Evolutionary conservation across 2,329 filamentous ascomycete species (phyloP).

Genomic region (Diaporthe eres): DNA sequence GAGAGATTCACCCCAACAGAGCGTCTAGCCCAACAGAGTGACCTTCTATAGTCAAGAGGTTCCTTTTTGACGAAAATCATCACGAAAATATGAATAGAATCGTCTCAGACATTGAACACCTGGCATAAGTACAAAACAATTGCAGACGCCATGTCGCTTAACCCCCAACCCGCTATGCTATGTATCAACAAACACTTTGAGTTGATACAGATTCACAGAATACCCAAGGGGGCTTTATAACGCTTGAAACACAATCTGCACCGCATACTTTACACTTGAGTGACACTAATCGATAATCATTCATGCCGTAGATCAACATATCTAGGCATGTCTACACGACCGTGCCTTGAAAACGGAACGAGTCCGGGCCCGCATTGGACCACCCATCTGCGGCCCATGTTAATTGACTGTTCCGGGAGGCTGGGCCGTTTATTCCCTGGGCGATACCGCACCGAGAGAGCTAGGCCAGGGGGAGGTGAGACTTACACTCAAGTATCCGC

Average conservation of each 20-base stretch:
- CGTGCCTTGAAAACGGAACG: background rate
- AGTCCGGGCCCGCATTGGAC: background rate
- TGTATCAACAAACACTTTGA: background rate
- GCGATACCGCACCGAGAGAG: background rate
- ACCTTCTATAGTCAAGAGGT: no score
- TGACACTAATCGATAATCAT: no score
- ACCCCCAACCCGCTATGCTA: no score
- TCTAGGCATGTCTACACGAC: background rate
- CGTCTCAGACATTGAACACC: no score
- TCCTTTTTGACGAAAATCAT: no score
- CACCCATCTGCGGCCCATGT: background rate
- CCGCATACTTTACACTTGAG: background rate
- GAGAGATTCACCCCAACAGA: no score
- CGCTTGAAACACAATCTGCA: background rate
- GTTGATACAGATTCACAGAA: no score
- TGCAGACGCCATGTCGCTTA: no score
- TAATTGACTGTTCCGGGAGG: background rate
- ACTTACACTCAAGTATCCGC: constrained; percentile 5
- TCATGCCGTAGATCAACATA: background rate
- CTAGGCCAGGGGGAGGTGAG: no score
- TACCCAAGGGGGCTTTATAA: background rate
- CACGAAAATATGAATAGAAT: no score
- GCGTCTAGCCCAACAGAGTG: no score
- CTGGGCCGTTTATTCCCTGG: fast-evolving
- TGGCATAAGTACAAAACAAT: no score